phyloP scores from a whole-genome alignment of 2,329 filamentous ascomycete genomes.

The Ramularia collo-cygni region DNA sequence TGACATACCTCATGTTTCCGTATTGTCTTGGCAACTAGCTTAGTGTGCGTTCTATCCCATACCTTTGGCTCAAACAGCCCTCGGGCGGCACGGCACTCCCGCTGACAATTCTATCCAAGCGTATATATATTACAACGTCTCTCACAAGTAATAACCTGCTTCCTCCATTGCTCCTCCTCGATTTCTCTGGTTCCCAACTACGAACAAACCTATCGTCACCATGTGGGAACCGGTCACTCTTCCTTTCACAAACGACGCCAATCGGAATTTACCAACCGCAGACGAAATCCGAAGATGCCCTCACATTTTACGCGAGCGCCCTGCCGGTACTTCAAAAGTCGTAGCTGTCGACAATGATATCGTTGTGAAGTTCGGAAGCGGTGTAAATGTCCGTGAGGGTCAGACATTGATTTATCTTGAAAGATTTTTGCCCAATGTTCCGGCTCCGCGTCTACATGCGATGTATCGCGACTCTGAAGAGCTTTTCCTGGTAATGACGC shows the following conservation, averaged over 20 bases:
- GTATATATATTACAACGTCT: too few relatives aligned
- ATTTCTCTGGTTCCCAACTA: too few relatives aligned
- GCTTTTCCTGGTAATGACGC: conserved; percentile 9
- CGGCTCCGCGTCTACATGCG: conserved; percentile 4
- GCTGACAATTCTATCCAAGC: too few relatives aligned
- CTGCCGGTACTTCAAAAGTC: background rate
- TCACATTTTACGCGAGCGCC: conserved; percentile 2
- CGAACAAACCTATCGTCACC: too few relatives aligned
- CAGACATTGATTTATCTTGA: conserved; percentile 10
- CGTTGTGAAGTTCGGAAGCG: conserved; percentile 5
- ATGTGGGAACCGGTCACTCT: background rate
- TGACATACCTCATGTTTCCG: too few relatives aligned
- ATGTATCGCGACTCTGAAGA: conserved; percentile 4
- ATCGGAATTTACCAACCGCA: background rate
- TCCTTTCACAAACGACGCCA: background rate
- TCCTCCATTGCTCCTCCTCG: too few relatives aligned
- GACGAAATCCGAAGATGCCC: conserved; percentile 5
- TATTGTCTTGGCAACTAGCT: too few relatives aligned
- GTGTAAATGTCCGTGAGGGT: conserved; percentile 1
- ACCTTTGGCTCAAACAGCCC: too few relatives aligned
- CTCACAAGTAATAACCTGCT: too few relatives aligned
- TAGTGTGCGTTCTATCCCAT: too few relatives aligned
- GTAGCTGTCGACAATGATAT: background rate
- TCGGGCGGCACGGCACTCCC: too few relatives aligned
- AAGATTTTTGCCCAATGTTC: conserved; percentile 1